Evolutionary conservation across 805 yeast genomes (phyloP).

Genomic region (Geotrichum ghanense): DNA sequence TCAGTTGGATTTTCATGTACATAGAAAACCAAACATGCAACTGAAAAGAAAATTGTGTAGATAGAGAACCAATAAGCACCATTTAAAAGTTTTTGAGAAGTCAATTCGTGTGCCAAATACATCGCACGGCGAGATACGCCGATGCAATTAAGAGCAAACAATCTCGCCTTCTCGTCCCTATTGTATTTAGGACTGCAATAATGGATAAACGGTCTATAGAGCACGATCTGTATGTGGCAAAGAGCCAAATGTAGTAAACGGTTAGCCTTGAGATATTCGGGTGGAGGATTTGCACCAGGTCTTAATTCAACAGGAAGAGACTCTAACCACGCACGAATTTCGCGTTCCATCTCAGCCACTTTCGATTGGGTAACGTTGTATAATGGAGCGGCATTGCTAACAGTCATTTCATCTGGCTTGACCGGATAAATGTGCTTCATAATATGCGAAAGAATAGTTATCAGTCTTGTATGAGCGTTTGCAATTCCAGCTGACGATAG

Average conservation of each 20-base stretch:
- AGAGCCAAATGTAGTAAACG: slow-evolving; percentile 37
- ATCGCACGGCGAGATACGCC: slow-evolving; percentile 77
- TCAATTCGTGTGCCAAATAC: slow-evolving; percentile 69
- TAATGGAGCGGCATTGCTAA: slow-evolving; percentile 7
- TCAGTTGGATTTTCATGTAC: slow-evolving; percentile 40
- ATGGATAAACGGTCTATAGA: slow-evolving; percentile 84
- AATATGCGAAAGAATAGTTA: slow-evolving; percentile 59
- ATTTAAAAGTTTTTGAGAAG: slow-evolving; percentile 52
- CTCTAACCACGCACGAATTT: slow-evolving; percentile 61
- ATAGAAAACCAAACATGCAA: slow-evolving; percentile 76
- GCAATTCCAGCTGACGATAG: slow-evolving; percentile 70
- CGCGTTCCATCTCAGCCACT: slow-evolving; percentile 55
- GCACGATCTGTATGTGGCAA: slow-evolving; percentile 60
- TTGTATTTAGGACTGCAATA: slow-evolving; percentile 49
- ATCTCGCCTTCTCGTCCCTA: slow-evolving; percentile 47
- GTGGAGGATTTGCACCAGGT: slow-evolving; percentile 61
- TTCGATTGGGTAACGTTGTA: slow-evolving; percentile 17
- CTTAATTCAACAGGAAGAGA: slow-evolving; percentile 58
- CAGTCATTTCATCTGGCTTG: slow-evolving; percentile 30
- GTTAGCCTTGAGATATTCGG: slow-evolving; percentile 59
- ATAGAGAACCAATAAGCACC: slow-evolving; percentile 91
- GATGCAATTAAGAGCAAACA: slow-evolving; percentile 73
- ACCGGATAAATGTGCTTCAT: slow-evolving; percentile 68
- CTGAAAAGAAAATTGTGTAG: slow-evolving; percentile 79
- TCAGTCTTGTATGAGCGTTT: slow-evolving; percentile 69